Conservation (phyloP, 345 rosid genomes). For the Linum trigynum region DNA sequence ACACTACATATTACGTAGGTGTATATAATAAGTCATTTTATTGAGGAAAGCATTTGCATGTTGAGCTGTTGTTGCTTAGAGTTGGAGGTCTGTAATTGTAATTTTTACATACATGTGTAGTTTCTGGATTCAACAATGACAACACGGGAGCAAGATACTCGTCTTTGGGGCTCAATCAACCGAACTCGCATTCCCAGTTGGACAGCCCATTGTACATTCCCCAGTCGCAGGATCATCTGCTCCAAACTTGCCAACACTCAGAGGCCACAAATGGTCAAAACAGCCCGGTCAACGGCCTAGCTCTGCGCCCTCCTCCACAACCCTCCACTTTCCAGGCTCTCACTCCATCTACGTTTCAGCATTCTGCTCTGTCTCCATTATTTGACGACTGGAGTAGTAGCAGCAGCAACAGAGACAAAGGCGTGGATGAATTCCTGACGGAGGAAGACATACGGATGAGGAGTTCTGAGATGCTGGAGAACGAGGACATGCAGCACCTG, state of each 20-base stretch:
- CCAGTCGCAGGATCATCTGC: slow-evolving; percentile 32
- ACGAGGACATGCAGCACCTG: slow-evolving; percentile 90
- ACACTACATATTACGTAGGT: too few species aligned
- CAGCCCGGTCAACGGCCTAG: slow-evolving; percentile 41
- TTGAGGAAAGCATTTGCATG: too few species aligned
- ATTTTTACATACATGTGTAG: not conserved
- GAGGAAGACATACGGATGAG: slow-evolving; percentile 87
- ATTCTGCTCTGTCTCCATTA: slow-evolving; percentile 41
- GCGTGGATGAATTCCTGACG: slow-evolving; percentile 56
- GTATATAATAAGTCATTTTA: too few species aligned
- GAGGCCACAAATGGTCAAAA: slow-evolving; percentile 37
- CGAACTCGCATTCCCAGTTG: slow-evolving; percentile 43
- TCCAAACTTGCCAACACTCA: slow-evolving; percentile 34
- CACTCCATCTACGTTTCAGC: slow-evolving; percentile 32
- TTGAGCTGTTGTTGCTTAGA: not conserved
- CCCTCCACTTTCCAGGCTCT: slow-evolving; percentile 36
- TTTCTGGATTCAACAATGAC: slow-evolving; percentile 43
- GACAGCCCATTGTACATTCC: slow-evolving; percentile 30
- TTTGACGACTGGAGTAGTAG: slow-evolving; percentile 68
- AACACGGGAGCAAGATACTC: slow-evolving; percentile 39
- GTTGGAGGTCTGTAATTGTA: not conserved
- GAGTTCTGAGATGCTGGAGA: slow-evolving; percentile 95
- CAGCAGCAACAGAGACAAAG: slow-evolving; percentile 50
- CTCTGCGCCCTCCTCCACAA: slow-evolving; percentile 67
- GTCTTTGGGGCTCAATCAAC: slow-evolving; percentile 38